Evolutionary conservation across 345 rosid genomes (phyloP).

Genomic region (Trapa incisa): DNA sequence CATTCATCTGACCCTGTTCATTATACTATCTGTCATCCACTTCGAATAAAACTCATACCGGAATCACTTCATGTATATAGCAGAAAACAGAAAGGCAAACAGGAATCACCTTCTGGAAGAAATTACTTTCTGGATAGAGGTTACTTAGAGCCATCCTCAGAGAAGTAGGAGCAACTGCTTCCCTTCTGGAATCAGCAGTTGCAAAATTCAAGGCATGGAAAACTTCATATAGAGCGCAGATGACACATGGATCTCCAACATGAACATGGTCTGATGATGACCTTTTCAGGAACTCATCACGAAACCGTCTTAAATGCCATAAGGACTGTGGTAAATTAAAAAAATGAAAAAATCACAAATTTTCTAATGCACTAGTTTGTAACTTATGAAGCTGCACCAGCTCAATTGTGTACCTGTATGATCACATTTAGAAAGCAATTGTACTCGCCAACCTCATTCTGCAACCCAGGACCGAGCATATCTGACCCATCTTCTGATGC

Average conservation of each 20-base stretch:
- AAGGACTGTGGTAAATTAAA: conserved; percentile 43
- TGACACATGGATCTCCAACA: conserved; percentile 93
- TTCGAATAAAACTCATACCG: background rate
- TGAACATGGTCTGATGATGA: conserved; percentile 63
- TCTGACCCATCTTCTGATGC: conserved; percentile 26
- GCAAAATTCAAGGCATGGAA: conserved; percentile 54
- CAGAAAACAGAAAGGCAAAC: conserved; percentile 2
- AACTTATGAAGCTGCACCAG: background rate
- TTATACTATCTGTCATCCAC: conserved; percentile 11
- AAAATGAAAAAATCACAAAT: background rate
- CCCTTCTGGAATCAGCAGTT: conserved; percentile 39
- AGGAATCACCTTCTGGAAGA: conserved; percentile 74
- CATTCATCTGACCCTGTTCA: conserved; percentile 93
- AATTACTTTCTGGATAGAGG: conserved; percentile 78
- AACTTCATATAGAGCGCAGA: conserved; percentile 69
- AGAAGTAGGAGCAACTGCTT: conserved; percentile 78
- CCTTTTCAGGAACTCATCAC: conserved; percentile 67
- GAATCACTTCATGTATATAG: background rate
- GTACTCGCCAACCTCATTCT: conserved; percentile 92
- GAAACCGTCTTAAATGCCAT: conserved; percentile 81
- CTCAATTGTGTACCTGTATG: conserved; percentile 52
- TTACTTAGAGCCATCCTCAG: conserved; percentile 85
- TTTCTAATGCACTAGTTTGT: background rate
- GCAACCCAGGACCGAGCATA: conserved; percentile 68
- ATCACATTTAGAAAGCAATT: conserved; percentile 95